Evolutionary conservation across 108 stramenopile species (phyloP).

Genomic region (Conticribra guillardii): DNA sequence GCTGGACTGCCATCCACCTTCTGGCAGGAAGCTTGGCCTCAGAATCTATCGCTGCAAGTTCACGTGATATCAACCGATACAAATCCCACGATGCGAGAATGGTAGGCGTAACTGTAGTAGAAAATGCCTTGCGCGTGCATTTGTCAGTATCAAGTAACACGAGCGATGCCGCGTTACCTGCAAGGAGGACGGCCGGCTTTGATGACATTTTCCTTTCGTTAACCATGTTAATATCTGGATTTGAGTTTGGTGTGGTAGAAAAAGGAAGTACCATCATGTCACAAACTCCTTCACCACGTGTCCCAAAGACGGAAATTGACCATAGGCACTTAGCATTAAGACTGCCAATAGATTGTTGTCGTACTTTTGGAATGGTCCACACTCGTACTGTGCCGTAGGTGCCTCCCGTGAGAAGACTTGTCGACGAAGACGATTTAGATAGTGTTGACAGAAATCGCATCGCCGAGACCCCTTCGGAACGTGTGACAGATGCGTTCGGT

Average conservation of each 20-base stretch:
- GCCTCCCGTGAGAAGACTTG: conserved; percentile 37
- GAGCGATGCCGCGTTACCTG: conserved; percentile 37
- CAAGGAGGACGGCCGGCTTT: too few species aligned
- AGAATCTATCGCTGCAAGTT: conserved; percentile 26
- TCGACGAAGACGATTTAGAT: conserved; percentile 5
- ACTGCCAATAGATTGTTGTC: conserved; percentile 14
- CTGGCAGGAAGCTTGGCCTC: conserved; percentile 31
- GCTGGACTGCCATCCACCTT: conserved; percentile 39
- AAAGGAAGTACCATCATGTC: conserved; percentile 28
- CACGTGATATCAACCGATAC: conserved; percentile 21
- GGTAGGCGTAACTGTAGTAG: conserved; percentile 42
- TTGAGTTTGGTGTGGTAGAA: neutral
- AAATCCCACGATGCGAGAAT: conserved; percentile 37
- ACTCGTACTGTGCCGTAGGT: conserved; percentile 31
- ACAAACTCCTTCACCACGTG: conserved; percentile 36
- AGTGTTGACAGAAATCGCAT: conserved; percentile 13
- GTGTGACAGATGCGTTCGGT: neutral
- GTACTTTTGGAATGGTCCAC: conserved; percentile 36
- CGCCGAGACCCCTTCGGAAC: conserved; percentile 26
- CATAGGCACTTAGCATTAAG: conserved; percentile 38
- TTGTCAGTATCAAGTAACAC: conserved; percentile 40
- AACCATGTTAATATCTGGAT: conserved; percentile 33
- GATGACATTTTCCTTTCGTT: too few species aligned
- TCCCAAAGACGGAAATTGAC: conserved; percentile 37
- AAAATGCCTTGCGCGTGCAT: conserved; percentile 52